Percentiles rank a stretch among this genome's conserved stretches.
phyloP scores from a whole-genome alignment of 331 rosid genomes.

The Malus hybrid region DNA sequence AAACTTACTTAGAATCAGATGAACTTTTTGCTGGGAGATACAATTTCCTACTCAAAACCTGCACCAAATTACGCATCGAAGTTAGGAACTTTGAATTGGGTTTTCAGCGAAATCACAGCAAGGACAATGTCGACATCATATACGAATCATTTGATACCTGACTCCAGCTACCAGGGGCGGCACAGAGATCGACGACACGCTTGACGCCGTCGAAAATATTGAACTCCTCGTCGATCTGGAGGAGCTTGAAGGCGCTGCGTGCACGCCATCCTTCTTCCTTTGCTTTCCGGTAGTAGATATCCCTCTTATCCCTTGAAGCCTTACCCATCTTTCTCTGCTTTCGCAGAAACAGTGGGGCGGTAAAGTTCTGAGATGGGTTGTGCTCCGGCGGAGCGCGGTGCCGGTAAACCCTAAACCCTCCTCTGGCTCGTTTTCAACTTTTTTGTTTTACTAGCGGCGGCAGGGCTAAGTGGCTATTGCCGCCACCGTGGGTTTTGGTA shows the following conservation, averaged over 20 bases:
- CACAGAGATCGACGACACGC: constrained; percentile 35
- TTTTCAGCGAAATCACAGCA: not conserved
- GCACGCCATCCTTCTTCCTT: constrained; percentile 99
- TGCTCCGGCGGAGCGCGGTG: not conserved
- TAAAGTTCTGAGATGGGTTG: not conserved
- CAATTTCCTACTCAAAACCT: constrained; percentile 86
- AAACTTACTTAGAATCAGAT: constrained; percentile 48
- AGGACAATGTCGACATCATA: not conserved
- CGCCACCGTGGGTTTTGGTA: not conserved
- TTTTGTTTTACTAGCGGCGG: not conserved
- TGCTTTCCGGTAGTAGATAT: constrained; percentile 87
- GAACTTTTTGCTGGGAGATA: constrained; percentile 83
- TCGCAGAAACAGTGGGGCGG: not conserved
- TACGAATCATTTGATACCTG: constrained; percentile 37
- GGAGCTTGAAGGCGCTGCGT: constrained; percentile 72
- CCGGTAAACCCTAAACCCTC: constrained; percentile 3
- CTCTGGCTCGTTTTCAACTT: not conserved
- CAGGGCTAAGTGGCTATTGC: not conserved
- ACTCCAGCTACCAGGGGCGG: constrained; percentile 99
- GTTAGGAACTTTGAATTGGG: not conserved
- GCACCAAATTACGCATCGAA: constrained; percentile 4
- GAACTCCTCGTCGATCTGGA: too few species aligned
- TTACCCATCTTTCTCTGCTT: constrained; percentile 41
- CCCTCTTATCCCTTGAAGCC: constrained; percentile 93
- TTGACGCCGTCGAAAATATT: too few species aligned